A percentile compares a stretch with the other conserved stretches of the same genome.
Evolutionary conservation across 352 stramenopile genomes (phyloP).

Genomic region (Phytophthora pluvialis): DNA sequence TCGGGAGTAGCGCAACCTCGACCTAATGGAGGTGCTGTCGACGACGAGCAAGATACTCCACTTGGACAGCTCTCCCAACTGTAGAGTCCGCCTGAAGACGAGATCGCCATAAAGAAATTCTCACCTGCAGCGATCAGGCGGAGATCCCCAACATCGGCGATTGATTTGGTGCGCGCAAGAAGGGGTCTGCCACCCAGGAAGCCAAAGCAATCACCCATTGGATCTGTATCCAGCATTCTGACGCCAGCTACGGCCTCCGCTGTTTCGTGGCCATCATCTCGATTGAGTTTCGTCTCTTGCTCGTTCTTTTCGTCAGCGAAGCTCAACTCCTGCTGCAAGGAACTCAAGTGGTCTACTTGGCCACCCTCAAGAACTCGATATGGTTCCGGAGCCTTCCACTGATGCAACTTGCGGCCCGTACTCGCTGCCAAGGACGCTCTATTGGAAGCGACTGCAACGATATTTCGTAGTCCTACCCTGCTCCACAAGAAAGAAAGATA

Average conservation of each 20-base stretch:
- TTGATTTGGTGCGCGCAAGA: conserved; percentile 50
- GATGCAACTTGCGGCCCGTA: conserved; percentile 47
- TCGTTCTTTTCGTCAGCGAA: neutral
- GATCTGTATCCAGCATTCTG: conserved; percentile 33
- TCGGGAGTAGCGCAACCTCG: conserved; percentile 23
- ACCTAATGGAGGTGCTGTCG: conserved; percentile 18
- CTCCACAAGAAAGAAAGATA: conserved; percentile 9
- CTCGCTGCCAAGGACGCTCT: conserved; percentile 33
- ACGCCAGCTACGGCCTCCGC: neutral
- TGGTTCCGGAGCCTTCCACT: conserved; percentile 38
- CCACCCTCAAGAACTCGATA: conserved; percentile 21
- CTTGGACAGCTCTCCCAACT: conserved; percentile 35
- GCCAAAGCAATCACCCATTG: conserved; percentile 59
- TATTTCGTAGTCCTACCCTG: conserved; percentile 49
- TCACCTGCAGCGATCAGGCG: conserved; percentile 47
- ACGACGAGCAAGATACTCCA: conserved; percentile 7
- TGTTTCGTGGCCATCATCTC: neutral
- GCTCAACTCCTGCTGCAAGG: neutral
- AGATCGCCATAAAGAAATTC: conserved; percentile 44
- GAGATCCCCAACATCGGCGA: conserved; percentile 46
- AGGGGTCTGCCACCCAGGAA: conserved; percentile 50
- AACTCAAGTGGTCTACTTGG: neutral
- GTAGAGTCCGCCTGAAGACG: conserved; percentile 42
- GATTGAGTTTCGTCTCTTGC: too few species aligned
- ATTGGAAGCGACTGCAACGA: conserved; percentile 29